Base-by-base conservation (phyloP, 768 basidiomycete genomes). In the Boletus pseudo-olivaceus region DNA sequence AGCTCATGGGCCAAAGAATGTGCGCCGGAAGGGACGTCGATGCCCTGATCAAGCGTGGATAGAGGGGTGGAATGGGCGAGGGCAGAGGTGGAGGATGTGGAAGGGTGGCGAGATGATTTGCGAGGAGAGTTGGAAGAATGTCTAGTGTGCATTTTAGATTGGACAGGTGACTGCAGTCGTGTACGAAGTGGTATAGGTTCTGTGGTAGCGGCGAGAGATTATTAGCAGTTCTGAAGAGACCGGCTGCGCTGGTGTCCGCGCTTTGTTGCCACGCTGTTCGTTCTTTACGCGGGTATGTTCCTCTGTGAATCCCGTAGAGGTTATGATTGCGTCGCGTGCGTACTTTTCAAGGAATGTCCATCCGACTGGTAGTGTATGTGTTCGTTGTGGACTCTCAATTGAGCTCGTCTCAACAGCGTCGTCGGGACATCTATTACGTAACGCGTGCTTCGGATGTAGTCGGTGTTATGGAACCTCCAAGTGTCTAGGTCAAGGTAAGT, bases 1-100 rank as follows among this genome's bases (percentile, higher is more conserved):
- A 93, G 82, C 65, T 93, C 91, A 70, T 93, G 90, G 5, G 91
- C 91, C 32, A 93, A 80, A 6, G 89, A 91, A 66, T 86, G 84
- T 37, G 69, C 57, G 11, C 68, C 68, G 14, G 68, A 68, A 32
- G 59, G 66, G 11, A 70, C 63, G 23, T 57, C 63, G 23, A 69
- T 67, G 49, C 54, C 33, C 29, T 72, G 68, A 60, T 72, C 68
- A 19, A 70, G 58, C 7, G 68, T 68, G 48, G 68, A 70, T 32
- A 72, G 57, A 51, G 70, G 68, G 33, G 55, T 49, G 43, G 70
- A 45, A 43, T 66, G 67, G 30, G 45, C 53, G n/a, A 65, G 47
- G 47, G 43, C n/a, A 10, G 57, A 51, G 27, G 48, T 63, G 50
- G 57, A 60, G 5, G 64, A 58, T 15, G 58, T 53, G 17, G 67